A percentile compares a stretch with the other conserved stretches of the same genome.
phyloP scores from a whole-genome alignment of 352 stramenopile genomes.

The Globisporangium lucens region DNA sequence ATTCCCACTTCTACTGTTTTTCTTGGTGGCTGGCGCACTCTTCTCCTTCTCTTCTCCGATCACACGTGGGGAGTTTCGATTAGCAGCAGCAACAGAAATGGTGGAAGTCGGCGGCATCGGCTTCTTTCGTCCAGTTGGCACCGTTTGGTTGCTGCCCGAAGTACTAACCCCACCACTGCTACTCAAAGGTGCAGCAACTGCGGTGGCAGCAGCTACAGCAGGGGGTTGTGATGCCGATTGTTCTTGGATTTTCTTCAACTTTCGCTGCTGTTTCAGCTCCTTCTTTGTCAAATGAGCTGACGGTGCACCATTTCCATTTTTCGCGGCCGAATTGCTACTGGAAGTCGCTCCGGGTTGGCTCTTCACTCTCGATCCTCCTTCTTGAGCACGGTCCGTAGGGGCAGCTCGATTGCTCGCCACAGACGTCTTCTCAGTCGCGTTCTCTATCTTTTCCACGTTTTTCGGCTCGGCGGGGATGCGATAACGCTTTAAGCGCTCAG shows the following conservation, averaged over 20 bases:
- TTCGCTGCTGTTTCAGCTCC: slow-evolving; percentile 67
- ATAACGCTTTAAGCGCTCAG: slow-evolving; percentile 58
- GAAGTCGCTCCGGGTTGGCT: slow-evolving; percentile 17
- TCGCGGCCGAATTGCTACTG: slow-evolving; percentile 6
- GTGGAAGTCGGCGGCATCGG: background rate
- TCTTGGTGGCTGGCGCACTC: slow-evolving; percentile 30
- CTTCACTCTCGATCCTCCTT: slow-evolving; percentile 19
- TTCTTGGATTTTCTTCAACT: slow-evolving; percentile 68
- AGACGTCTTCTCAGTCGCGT: slow-evolving; percentile 4
- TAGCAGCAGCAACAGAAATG: background rate
- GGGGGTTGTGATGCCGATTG: slow-evolving; percentile 10
- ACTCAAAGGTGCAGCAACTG: slow-evolving; percentile 14
- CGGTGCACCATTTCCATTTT: slow-evolving; percentile 6
- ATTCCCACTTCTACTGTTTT: slow-evolving; percentile 31
- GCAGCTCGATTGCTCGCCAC: background rate
- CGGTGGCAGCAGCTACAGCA: slow-evolving; percentile 5
- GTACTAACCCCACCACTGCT: background rate
- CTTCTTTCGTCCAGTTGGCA: slow-evolving; percentile 14
- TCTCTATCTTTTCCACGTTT: slow-evolving; percentile 4
- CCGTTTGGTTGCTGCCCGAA: background rate
- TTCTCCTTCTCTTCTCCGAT: slow-evolving; percentile 52
- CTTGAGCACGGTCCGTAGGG: slow-evolving; percentile 7
- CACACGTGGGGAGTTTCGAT: slow-evolving; percentile 21
- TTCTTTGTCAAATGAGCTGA: slow-evolving; percentile 49
- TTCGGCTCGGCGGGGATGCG: slow-evolving; percentile 26